These are phyloP conservation scores for Nakazawaea peltata DNA, from an alignment of 805 yeast genomes.

Conservation along the genomic window DNA sequence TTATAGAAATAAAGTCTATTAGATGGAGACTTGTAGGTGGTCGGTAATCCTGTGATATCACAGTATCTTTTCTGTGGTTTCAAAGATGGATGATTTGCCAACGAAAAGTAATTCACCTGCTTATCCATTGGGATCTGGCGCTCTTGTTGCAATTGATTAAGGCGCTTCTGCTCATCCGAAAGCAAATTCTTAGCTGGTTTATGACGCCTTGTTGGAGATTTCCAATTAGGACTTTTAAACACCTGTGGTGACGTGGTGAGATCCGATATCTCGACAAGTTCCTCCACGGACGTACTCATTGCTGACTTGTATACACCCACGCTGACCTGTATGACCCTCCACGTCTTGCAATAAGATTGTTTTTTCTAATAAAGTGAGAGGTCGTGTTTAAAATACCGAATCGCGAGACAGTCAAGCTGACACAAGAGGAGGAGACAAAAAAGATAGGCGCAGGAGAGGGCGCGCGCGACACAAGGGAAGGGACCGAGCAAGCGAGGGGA, in stretches of 20 bases:
- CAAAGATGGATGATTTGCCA: conserved; percentile 83
- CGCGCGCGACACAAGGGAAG: too few relatives aligned
- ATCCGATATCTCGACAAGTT: conserved; percentile 23
- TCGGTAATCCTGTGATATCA: conserved; percentile 86
- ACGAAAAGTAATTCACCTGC: conserved; percentile 58
- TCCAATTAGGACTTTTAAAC: conserved; percentile 55
- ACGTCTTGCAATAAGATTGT: too few relatives aligned
- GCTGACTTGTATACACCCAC: too few relatives aligned
- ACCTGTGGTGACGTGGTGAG: conserved; percentile 32
- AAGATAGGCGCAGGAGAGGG: too few relatives aligned
- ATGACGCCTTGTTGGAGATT: conserved; percentile 50
- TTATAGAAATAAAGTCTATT: conserved; percentile 74
- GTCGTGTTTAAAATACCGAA: too few relatives aligned
- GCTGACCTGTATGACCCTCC: too few relatives aligned
- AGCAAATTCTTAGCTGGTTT: conserved; percentile 68
- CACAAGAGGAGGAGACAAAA: too few relatives aligned
- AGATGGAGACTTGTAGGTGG: conserved; percentile 66
- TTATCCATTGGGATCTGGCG: conserved; percentile 31
- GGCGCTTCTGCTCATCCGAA: conserved; percentile 70
- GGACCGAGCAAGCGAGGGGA: too few relatives aligned
- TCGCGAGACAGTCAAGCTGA: too few relatives aligned
- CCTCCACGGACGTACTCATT: too few relatives aligned
- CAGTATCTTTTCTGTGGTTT: conserved; percentile 80
- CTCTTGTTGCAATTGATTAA: conserved; percentile 21
- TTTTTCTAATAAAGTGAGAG: too few relatives aligned